A percentile compares a stretch with the other conserved stretches of the same genome.
Conservation (phyloP, 2,329 filamentous ascomycete genomes). For the Phoma sp. region DNA sequence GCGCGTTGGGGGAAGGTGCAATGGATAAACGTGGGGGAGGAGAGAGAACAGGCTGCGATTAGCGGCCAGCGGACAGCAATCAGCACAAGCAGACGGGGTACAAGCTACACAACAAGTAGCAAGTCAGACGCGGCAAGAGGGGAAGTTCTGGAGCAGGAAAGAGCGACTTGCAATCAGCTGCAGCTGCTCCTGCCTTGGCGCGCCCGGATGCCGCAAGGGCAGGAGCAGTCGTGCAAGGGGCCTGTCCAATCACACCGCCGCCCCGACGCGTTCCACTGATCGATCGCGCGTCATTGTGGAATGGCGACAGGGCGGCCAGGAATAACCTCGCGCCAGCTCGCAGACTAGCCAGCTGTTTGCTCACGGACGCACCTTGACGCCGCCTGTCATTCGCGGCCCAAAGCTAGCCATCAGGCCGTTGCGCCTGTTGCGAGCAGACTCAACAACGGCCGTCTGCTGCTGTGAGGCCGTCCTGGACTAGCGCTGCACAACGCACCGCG, state of each 20-base stretch:
- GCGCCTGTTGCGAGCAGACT: conserved; percentile 11
- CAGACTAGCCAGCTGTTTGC: conserved; percentile 33
- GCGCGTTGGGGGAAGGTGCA: conserved; percentile 3
- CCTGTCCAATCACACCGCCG: conserved; percentile 28
- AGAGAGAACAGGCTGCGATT: neutral
- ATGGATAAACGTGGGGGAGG: conserved; percentile 1
- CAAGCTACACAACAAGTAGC: neutral
- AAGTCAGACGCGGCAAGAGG: conserved; percentile 13
- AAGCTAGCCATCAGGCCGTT: conserved; percentile 8
- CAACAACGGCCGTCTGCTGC: conserved; percentile 7
- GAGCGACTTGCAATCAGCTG: conserved; percentile 22
- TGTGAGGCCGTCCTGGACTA: neutral
- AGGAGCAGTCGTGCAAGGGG: conserved; percentile 33
- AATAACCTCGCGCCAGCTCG: conserved; percentile 25
- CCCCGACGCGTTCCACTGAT: conserved; percentile 26
- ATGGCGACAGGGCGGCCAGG: conserved; percentile 15
- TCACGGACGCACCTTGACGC: conserved; percentile 15
- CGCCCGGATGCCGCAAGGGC: conserved; percentile 29
- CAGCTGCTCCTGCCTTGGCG: conserved; percentile 17
- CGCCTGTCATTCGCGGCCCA: conserved; percentile 25
- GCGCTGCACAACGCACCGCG: conserved; percentile 14
- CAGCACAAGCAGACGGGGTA: neutral
- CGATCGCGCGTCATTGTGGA: conserved; percentile 21
- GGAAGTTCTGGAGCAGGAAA: conserved; percentile 6
- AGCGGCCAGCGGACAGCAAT: neutral